Evolutionary conservation across 495 filamentous ascomycete species (phyloP).

Genomic region (Penicillium argentinense): DNA sequence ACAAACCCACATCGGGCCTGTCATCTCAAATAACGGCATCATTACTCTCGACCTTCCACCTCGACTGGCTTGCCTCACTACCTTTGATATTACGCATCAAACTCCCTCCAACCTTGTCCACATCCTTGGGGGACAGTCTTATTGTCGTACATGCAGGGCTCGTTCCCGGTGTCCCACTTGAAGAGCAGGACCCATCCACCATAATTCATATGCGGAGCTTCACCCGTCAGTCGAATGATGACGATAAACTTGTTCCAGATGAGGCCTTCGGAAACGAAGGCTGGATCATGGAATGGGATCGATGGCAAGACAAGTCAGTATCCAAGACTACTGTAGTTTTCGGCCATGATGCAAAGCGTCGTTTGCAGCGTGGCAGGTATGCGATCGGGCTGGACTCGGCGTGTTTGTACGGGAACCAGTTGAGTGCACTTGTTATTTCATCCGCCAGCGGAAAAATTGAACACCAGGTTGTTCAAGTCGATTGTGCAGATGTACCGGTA

Average conservation of each 20-base stretch:
- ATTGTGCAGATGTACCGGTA: constrained; percentile 22
- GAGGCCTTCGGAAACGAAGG: constrained; percentile 20
- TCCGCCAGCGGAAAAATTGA: constrained; percentile 2
- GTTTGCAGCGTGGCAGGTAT: constrained; percentile 22
- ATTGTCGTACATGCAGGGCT: constrained; percentile 78
- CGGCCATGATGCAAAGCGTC: constrained; percentile 29
- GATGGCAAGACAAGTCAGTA: constrained; percentile 17
- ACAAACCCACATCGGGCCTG: neutral
- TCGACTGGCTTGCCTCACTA: constrained; percentile 60
- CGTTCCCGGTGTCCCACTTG: constrained; percentile 61
- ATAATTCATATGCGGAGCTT: constrained; percentile 85
- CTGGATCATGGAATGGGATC: constrained; percentile 25
- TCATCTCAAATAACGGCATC: constrained; percentile 13
- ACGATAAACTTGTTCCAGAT: constrained; percentile 3
- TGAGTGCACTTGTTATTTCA: constrained; percentile 24
- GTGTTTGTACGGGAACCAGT: constrained; percentile 24
- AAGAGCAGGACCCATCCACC: constrained; percentile 67
- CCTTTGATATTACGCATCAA: constrained; percentile 68
- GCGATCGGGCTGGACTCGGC: constrained; percentile 24
- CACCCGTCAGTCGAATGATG: constrained; percentile 17
- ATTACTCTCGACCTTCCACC: constrained; percentile 50
- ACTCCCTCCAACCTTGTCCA: constrained; percentile 30
- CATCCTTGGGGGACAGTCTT: constrained; percentile 45
- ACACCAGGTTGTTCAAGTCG: constrained; percentile 20
- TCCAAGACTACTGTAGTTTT: constrained; percentile 24